phyloP scores from a whole-genome alignment of 2,329 filamentous ascomycete genomes.

The Cladosporium velox region DNA sequence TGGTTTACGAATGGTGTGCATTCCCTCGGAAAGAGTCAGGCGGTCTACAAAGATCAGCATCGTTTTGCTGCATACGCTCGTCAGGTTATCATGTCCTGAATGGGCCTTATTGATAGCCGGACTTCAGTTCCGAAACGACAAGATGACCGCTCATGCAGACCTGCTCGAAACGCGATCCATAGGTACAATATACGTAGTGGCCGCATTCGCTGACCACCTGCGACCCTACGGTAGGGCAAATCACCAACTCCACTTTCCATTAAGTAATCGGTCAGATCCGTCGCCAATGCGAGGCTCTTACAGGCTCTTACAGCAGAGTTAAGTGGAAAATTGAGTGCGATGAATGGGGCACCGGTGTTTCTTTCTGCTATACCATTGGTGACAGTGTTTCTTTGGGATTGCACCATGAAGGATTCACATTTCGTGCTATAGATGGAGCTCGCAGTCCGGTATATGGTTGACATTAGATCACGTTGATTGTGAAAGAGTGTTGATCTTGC shows the following conservation, averaged over 20 bases:
- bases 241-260: neutral
- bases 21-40: neutral
- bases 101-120: neutral
- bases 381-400: neutral
- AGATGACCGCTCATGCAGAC: neutral
- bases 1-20: neutral
- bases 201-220: neutral
- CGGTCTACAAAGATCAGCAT: neutral
- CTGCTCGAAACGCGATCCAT: neutral
- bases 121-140: neutral
- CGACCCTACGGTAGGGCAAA: neutral
- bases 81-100: neutral
- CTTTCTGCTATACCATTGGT: conserved; percentile 1
- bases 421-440: neutral
- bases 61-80: neutral
- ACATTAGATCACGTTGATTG: neutral
- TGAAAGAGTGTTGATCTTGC: neutral
- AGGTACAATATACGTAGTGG: neutral
- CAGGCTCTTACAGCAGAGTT: neutral
- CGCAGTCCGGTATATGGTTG: neutral
- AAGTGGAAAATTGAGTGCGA: neutral
- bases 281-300: neutral
- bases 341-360: neutral
- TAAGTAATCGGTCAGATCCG: neutral
- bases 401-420: neutral